Evolutionary conservation across 108 stramenopile species (phyloP).

Genomic region (Pseudonitzschia delicatissima): DNA sequence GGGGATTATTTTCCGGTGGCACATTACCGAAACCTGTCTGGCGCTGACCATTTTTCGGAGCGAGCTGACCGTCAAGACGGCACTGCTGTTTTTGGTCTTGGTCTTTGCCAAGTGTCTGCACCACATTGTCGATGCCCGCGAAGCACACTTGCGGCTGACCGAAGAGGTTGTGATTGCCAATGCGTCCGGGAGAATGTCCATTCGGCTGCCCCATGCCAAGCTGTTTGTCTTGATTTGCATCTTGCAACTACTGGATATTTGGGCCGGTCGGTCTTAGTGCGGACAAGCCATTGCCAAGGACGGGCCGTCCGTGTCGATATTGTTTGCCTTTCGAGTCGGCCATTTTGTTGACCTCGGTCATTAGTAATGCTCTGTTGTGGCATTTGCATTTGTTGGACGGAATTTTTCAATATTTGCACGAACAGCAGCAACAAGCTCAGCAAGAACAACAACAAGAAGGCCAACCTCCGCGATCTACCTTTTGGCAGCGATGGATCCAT

Average conservation of each 20-base stretch:
- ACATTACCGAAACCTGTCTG: constrained; percentile 96
- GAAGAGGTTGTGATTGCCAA: constrained; percentile 56
- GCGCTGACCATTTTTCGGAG: constrained; percentile 96
- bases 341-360: constrained; percentile 77
- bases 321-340: constrained; percentile 95
- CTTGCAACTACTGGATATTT: constrained; percentile 59
- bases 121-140: constrained; percentile 90
- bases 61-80: constrained; percentile 82
- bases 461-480: too few relatives aligned
- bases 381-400: constrained; percentile 86
- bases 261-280: constrained; percentile 60
- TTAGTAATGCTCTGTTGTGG: constrained; percentile 70
- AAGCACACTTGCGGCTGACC: constrained; percentile 89
- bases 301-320: constrained; percentile 82
- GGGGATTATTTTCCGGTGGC: constrained; percentile 93
- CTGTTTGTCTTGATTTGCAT: constrained; percentile 52
- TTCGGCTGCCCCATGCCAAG: constrained; percentile 54
- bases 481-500: constrained; percentile 48
- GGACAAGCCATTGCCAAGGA: constrained; percentile 48
- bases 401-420: constrained; percentile 62
- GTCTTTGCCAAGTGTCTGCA: constrained; percentile 92
- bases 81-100: constrained; percentile 80
- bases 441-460: too few relatives aligned
- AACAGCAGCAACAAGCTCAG: constrained; percentile 32
- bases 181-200: constrained; percentile 13